Evolutionary conservation across 306 rosid species (phyloP).

Genomic region (Purshia tridentata): DNA sequence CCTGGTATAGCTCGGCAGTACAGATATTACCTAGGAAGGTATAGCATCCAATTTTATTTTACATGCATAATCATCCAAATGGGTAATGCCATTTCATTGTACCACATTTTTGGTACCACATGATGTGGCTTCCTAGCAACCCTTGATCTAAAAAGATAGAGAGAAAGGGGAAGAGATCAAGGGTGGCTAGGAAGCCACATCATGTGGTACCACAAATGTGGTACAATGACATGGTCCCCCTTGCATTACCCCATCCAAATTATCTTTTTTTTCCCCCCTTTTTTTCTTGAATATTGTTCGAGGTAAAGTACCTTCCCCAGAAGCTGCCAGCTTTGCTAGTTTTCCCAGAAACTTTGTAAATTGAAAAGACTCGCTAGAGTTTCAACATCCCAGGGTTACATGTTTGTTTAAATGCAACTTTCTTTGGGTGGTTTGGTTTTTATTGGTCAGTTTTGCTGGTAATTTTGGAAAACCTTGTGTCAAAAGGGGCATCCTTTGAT

Average conservation of each 20-base stretch:
- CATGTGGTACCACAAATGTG: no score
- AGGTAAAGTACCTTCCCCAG: conserved; percentile 5
- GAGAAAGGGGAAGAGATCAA: no score
- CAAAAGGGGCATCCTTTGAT: background rate
- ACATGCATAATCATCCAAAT: conserved; percentile 1
- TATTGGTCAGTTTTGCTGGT: background rate
- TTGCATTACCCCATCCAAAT: no score
- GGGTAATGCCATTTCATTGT: no score
- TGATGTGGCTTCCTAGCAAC: no score
- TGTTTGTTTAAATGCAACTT: background rate
- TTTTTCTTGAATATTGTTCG: no score
- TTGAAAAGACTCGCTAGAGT: background rate
- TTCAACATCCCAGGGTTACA: background rate
- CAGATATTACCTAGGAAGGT: conserved; percentile 77
- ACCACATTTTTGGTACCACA: no score
- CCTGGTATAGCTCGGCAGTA: conserved; percentile 66
- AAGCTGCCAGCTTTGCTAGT: conserved; percentile 13
- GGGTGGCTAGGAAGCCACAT: no score
- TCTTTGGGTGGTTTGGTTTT: background rate
- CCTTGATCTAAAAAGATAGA: no score
- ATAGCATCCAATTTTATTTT: conserved; percentile 22
- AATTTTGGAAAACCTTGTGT: background rate
- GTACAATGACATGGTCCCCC: no score
- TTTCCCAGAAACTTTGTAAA: background rate
- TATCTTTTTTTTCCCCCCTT: no score